Base-by-base conservation (phyloP, 2,329 filamentous ascomycete genomes). In the Pestalotiopsis sp. region DNA sequence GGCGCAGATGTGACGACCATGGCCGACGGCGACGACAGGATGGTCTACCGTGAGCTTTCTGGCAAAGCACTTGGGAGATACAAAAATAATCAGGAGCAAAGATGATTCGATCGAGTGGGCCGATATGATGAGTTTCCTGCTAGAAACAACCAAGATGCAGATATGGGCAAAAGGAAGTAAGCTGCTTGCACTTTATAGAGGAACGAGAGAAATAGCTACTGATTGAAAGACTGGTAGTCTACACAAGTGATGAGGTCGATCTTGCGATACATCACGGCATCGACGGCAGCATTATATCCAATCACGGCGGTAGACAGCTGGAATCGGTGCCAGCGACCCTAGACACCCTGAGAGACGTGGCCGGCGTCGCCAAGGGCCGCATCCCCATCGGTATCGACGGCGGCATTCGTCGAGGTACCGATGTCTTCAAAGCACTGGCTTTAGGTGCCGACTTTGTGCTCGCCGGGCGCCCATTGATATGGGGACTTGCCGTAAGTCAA, bases 341-440 rank as follows among this genome's bases (percentile, higher is more conserved):
- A 6, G 83, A 84, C 65, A 78, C 83, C 1, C 70, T 75, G 14
- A 68, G 58, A 3, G 81, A 85, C 66, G 82, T 85, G 68, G 82
- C 83, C 40, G 81, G 83, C 1, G 82, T 81, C 10, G 82, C 82
- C 2, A 79, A 83, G 13, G 81, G 81, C 0, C 78, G 76, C 64
- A 81, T 85, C 11, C 76, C 76, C 1, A 77, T 85, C 20, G 80
- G 81, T 40, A 72, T 86, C 14, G 85, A 87, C 67, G 82, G 84
- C 6, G 84, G 85, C 1, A 81, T 86, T 39, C 71, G 84, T 14
- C 78, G 81, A 48, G 84, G 84, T 0, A 82, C 80, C 3, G 84
- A 87, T 70, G 80, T 86, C n/a, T 86, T 86, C 78, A 85, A 85
- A 68, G 84, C 84, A 2, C 70, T 87, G 2, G 83, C 83, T 0